Base-by-base conservation (phyloP, 345 rosid species). In the Eucalyptus camaldulensis region DNA sequence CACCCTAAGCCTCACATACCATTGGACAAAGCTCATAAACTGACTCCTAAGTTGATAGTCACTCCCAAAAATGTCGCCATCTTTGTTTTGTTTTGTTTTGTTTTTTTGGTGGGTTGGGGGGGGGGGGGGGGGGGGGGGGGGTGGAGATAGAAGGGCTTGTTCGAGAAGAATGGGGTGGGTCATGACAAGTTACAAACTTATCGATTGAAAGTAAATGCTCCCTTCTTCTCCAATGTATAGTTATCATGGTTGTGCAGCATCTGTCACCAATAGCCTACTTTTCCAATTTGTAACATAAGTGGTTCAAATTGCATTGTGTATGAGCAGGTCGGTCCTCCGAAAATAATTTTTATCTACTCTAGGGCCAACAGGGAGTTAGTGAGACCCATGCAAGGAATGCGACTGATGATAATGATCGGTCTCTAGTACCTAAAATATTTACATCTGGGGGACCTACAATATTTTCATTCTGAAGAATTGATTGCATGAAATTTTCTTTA, bases 241-340 rank as follows among this genome's bases (percentile, higher is more conserved):
- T 56, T 56, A 10, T 13, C 33, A 13, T 56, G 62, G 10, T 56
- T 60, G 69, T 5, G 37, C 76, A 65, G n/a, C 37, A n/a, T 65
- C 19, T 65, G n/a, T n/a, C 76, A n/a, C 37, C 37, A n/a, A 65
- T 65, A n/a, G 37, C 62, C 62, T 56, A 56, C 29, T 24, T 56
- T 10, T 5, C 62, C 62, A 9, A 56, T 56, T 65, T 65, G 0
- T 5, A 19, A 29, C 72, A 65, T 29, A 13, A 62, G 72, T 13
- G 33, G n/a, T 13, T 37, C 37, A 5, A 65, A n/a, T 7, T 5
- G 0, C 37, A 29, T n/a, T 3, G 8, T 7, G n/a, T 9, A 13
- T n/a, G 76, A 65, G 76, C 76, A n/a, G n/a, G 21, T 65, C 14
- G 6, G 37, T n/a, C 37, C 37, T 65, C 9, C 37, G 0, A 65